Conservation (phyloP, 305 asterid genomes). For the Ilex paraguariensis region DNA sequence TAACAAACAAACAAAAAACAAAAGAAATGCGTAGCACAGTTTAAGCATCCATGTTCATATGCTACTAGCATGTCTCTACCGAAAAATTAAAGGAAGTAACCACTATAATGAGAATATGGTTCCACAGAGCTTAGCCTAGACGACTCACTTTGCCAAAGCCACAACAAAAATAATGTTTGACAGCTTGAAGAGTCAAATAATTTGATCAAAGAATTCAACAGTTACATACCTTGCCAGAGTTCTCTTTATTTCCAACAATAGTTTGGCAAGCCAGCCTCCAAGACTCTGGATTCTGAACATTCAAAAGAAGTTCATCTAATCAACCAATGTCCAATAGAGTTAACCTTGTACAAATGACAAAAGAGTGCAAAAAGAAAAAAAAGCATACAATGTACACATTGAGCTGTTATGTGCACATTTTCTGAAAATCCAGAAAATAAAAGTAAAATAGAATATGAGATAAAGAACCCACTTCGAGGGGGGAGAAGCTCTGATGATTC, state of each 20-base stretch:
- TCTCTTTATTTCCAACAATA: slow-evolving; percentile 91
- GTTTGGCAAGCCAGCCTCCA: slow-evolving; percentile 99
- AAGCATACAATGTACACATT: neutral
- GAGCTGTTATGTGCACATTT: too few relatives aligned
- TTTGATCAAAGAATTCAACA: neutral
- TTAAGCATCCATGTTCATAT: too few relatives aligned
- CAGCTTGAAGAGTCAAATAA: neutral
- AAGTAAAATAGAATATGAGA: too few relatives aligned
- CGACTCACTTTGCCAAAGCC: neutral
- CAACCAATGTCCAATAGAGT: neutral
- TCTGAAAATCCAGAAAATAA: too few relatives aligned
- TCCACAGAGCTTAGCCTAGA: neutral
- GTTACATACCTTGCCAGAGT: slow-evolving; percentile 76
- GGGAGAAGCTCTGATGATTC: too few relatives aligned
- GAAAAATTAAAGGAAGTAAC: too few relatives aligned
- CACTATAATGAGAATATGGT: neutral
- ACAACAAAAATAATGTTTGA: neutral
- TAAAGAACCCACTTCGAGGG: too few relatives aligned
- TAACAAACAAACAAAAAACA: too few relatives aligned
- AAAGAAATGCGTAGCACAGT: too few relatives aligned
- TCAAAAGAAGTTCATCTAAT: neutral
- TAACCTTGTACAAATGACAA: neutral
- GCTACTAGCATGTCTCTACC: too few relatives aligned
- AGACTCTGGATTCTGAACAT: slow-evolving; percentile 74
- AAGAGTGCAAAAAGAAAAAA: neutral